Percentiles rank a stretch among this genome's conserved stretches.
phyloP scores from a whole-genome alignment of 192 early-diverging fungal genomes.

The Pilaira anomala region DNA sequence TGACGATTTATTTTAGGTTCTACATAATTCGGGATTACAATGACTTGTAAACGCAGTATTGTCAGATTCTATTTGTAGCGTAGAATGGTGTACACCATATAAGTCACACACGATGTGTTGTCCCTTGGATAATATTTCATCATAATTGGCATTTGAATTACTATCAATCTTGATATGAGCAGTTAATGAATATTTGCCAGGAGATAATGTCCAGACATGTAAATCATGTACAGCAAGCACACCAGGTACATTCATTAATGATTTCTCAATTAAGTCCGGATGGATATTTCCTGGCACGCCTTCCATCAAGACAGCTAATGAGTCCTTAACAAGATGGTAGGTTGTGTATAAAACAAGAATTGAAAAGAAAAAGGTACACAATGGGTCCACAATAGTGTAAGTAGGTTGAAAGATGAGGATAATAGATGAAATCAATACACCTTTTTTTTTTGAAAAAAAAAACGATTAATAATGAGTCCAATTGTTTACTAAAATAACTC shows the following conservation, averaged over 20 bases:
- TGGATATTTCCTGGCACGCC: conserved; percentile 52
- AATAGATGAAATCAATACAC: conserved; percentile 74
- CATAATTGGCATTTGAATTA: conserved; percentile 34
- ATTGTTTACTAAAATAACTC: too few relatives aligned
- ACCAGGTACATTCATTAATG: conserved; percentile 41
- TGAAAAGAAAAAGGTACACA: conserved; percentile 82
- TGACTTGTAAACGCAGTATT: conserved; percentile 42
- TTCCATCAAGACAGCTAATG: conserved; percentile 73
- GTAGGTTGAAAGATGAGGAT: conserved; percentile 59
- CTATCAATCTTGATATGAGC: conserved; percentile 32
- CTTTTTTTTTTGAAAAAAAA: conserved; percentile 4
- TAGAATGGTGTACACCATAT: conserved; percentile 55
- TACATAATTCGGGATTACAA: conserved; percentile 47
- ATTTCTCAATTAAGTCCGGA: conserved; percentile 43
- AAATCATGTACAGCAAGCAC: conserved; percentile 52
- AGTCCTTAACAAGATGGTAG: conserved; percentile 58
- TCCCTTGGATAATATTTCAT: conserved; percentile 47
- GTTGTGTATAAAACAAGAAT: conserved; percentile 73
- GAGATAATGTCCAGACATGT: conserved; percentile 55
- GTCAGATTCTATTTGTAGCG: conserved; percentile 49
- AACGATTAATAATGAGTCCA: neutral
- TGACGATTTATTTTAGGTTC: neutral
- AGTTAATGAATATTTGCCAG: conserved; percentile 45
- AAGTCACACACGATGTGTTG: conserved; percentile 50
- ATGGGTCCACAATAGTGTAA: conserved; percentile 66